Evolutionary conservation across 179 eudicot species (phyloP), one percentile per base, ranked within the genome.

Genomic region (Gypsophila paniculata): DNA sequence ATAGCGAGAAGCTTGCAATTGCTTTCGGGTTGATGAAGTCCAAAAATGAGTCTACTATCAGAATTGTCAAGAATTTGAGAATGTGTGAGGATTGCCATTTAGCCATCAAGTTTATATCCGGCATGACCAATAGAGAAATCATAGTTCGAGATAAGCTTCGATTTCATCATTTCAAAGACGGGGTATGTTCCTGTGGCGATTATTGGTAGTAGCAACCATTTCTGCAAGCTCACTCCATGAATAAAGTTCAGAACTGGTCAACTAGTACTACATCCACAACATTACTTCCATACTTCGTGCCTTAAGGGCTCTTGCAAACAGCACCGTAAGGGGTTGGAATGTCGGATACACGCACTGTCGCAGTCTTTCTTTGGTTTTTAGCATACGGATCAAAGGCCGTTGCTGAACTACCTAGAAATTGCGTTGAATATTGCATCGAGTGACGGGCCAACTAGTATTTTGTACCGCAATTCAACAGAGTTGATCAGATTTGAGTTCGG

Each of bases 81-180:
- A 79, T 75, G 82, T 79, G 82, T 44, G 82, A 79, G 63, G 82
- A 79, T 32, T 79, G 82, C 4, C 82, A 79, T 75, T 79, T 75
- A 68, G 82, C 82, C 0, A 75, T 79, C 51, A 79, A 75, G 74
- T 79, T 79, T 60, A 79, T 79, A 19, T 79, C 82, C 34, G 17
- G 62, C 3, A 59, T 79, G 29, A 68, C 76, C 21, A 55, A 34
- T 4, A 72, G 74, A 68, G 79, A 71, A 44, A 75, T 75, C 25
- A 61, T 75, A n/a, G 71, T 79, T 39, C 65, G 82, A n/a, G 82
- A 79, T 72, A 79, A 72, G 67, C 82, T 79, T 68, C 79, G 79
- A 36, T 79, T 79, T 72, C 82, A 79, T 57, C 82, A 79, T 79
- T 79, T 79, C 58, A 72, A 53, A 79, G 76, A 79, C 5, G 82